Conservation (phyloP, 2,329 filamentous ascomycete genomes). For the Botrytis hyacinthi region DNA sequence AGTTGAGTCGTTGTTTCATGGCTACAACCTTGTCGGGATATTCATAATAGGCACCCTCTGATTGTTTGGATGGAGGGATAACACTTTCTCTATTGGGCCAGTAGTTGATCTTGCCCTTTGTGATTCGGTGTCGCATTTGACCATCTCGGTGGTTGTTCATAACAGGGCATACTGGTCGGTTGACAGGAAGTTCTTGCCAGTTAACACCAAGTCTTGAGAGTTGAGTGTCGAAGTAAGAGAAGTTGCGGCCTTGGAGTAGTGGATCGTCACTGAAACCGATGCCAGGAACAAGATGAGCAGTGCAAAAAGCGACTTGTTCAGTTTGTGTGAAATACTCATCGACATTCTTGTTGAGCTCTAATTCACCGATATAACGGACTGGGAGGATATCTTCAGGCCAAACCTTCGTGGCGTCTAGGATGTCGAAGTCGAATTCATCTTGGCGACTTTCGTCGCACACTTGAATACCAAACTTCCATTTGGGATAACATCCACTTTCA, state of each 20-base stretch:
- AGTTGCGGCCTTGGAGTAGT: conserved; percentile 70
- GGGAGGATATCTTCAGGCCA: conserved; percentile 80
- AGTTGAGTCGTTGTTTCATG: conserved; percentile 67
- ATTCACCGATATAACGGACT: conserved; percentile 72
- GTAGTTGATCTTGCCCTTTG: conserved; percentile 72
- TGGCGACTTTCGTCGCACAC: conserved; percentile 68
- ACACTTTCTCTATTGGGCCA: conserved; percentile 71
- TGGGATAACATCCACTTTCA: conserved; percentile 65
- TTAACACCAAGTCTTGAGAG: conserved; percentile 69
- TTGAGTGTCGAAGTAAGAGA: conserved; percentile 66
- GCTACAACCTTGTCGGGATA: conserved; percentile 64
- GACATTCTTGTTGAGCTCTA: conserved; percentile 75
- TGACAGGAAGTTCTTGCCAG: conserved; percentile 76
- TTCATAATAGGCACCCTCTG: conserved; percentile 68
- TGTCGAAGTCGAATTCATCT: conserved; percentile 63
- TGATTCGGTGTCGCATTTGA: conserved; percentile 68
- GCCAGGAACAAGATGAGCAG: conserved; percentile 73
- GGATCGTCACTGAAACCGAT: conserved; percentile 77
- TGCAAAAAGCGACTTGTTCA: conserved; percentile 82
- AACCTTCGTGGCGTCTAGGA: conserved; percentile 80
- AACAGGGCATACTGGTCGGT: conserved; percentile 70
- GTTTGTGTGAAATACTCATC: conserved; percentile 82
- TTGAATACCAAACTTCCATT: conserved; percentile 83
- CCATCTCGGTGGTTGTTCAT: conserved; percentile 78
- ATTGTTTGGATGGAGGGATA: conserved; percentile 58